phyloP scores from a whole-genome alignment of 192 early-diverging fungal species.

The Coemansia sp. region DNA sequence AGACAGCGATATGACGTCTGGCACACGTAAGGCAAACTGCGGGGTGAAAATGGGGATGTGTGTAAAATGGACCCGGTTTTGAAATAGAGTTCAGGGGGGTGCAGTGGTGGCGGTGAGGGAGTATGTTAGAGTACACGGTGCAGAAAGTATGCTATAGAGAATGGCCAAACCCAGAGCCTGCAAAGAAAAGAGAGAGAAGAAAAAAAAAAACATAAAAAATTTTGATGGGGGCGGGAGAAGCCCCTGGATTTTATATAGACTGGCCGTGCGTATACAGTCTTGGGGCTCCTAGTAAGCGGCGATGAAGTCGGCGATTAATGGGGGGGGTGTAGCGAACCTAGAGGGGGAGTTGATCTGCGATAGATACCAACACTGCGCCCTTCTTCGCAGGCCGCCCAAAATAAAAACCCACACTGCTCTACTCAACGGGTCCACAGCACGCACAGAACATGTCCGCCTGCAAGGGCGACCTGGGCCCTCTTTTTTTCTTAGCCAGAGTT shows the following conservation, averaged over 20 bases:
- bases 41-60: neutral
- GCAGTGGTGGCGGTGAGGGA: neutral
- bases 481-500: neutral
- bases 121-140: neutral
- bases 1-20: neutral
- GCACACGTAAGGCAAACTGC: neutral
- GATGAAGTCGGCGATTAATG: neutral
- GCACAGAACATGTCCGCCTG: slow-evolving; percentile 2
- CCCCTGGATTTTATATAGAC: slow-evolving; percentile 2
- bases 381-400: neutral
- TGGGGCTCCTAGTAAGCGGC: neutral
- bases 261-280: neutral
- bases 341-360: neutral
- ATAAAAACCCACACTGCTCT: neutral
- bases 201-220: neutral
- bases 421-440: neutral
- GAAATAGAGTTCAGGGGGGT: neutral
- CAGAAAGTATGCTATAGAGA: neutral
- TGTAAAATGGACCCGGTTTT: neutral
- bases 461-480: neutral
- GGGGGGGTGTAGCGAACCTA: neutral
- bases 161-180: neutral
- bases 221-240: neutral
- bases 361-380: neutral
- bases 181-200: neutral